Evolutionary conservation across 2,329 filamentous ascomycete genomes (phyloP).

Genomic region (Ophiostoma ips): DNA sequence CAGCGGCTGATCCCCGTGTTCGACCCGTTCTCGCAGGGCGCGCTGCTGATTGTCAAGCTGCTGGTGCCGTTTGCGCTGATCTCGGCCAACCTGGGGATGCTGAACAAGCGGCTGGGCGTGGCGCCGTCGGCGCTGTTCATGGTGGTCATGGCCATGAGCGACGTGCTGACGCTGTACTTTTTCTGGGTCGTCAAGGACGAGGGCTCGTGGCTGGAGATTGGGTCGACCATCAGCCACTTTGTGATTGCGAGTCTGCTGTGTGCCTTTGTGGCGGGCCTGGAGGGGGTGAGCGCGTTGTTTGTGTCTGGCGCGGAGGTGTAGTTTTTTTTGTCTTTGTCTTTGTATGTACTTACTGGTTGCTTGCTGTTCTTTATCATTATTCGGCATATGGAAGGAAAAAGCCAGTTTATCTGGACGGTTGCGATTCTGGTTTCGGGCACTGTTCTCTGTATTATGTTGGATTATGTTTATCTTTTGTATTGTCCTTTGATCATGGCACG

Average conservation of each 20-base stretch:
- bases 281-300: constrained; percentile 72
- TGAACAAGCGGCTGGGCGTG: constrained; percentile 73
- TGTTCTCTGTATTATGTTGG: background rate
- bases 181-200: constrained; percentile 97
- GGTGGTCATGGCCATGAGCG: constrained; percentile 81
- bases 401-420: background rate
- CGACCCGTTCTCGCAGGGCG: constrained; percentile 81
- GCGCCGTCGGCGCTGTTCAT: constrained; percentile 86
- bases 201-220: constrained; percentile 94
- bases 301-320: constrained; percentile 42
- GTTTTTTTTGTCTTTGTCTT: background rate
- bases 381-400: background rate
- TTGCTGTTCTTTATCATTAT: background rate
- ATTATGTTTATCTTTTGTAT: background rate
- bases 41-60: constrained; percentile 74
- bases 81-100: constrained; percentile 82
- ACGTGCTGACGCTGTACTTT: constrained; percentile 87
- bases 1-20: constrained; percentile 79
- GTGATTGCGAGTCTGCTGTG: constrained; percentile 80
- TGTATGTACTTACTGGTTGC: background rate
- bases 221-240: constrained; percentile 92
- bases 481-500: background rate
- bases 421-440: background rate
- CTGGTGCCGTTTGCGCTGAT: constrained; percentile 88
- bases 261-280: constrained; percentile 78